Conservation (phyloP, 2,329 filamentous ascomycete species). For the Thelonectria blattea region DNA sequence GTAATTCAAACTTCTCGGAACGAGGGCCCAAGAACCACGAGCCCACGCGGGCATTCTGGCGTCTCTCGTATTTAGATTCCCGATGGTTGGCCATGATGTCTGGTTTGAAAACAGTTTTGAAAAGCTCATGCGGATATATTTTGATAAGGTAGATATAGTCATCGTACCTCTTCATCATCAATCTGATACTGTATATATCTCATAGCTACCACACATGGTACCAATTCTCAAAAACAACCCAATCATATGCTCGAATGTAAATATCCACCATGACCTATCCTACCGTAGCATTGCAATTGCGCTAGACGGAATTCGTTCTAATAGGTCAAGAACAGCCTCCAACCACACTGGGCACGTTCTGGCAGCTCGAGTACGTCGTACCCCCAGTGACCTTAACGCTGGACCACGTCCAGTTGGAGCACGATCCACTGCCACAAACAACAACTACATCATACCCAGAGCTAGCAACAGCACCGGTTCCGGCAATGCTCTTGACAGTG, state of each 20-base stretch:
- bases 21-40: too few species aligned
- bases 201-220: too few species aligned
- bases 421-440: slow-evolving; percentile 54
- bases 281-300: not conserved
- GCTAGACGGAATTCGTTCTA: not conserved
- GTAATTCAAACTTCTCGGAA: too few species aligned
- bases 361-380: slow-evolving; percentile 42
- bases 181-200: too few species aligned
- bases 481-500: slow-evolving; percentile 50
- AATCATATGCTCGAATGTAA: not conserved
- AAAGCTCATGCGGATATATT: too few species aligned
- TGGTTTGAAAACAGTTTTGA: too few species aligned
- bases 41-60: too few species aligned
- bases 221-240: not conserved
- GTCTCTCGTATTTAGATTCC: too few species aligned
- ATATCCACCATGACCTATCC: not conserved
- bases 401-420: slow-evolving; percentile 59
- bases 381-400: slow-evolving; percentile 58
- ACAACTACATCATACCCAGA: slow-evolving; percentile 54
- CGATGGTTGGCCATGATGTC: too few species aligned
- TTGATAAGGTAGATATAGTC: too few species aligned
- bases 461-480: slow-evolving; percentile 44
- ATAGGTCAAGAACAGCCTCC: not conserved
- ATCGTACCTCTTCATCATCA: too few species aligned
- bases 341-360: slow-evolving; percentile 33